Percentiles rank a stretch among this genome's conserved stretches.
Evolutionary conservation across 2,329 filamentous ascomycete genomes (phyloP).

Genomic region (Fusarium clavum): DNA sequence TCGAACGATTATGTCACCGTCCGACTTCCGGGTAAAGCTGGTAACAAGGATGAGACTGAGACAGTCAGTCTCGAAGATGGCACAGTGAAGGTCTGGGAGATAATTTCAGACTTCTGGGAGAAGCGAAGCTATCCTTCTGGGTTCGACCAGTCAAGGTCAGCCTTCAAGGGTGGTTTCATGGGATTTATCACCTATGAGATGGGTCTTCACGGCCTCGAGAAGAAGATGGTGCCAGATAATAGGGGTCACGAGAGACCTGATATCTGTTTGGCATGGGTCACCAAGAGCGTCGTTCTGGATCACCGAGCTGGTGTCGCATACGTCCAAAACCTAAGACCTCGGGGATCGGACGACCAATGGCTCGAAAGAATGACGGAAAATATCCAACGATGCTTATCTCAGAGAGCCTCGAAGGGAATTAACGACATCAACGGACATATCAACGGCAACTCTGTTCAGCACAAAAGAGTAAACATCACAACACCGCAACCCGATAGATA

Average conservation of each 20-base stretch:
- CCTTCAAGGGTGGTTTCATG: constrained; percentile 87
- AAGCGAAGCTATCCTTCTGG: constrained; percentile 44
- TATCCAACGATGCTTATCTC: constrained; percentile 51
- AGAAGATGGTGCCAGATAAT: constrained; percentile 43
- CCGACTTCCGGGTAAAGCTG: constrained; percentile 39
- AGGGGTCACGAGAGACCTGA: constrained; percentile 68
- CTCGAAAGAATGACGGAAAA: constrained; percentile 46
- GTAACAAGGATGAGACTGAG: constrained; percentile 7
- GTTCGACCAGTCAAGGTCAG: constrained; percentile 43
- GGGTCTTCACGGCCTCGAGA: constrained; percentile 64
- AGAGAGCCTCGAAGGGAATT: constrained; percentile 40
- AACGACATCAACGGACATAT: constrained; percentile 16
- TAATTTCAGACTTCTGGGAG: constrained; percentile 60
- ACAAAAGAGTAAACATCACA: constrained; percentile 45
- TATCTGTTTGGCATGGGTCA: constrained; percentile 80
- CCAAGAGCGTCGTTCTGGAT: constrained; percentile 81
- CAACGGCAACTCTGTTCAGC: constrained; percentile 24
- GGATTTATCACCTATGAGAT: constrained; percentile 89
- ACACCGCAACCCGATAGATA: constrained; percentile 65
- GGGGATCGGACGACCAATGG: constrained; percentile 49
- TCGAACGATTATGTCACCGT: constrained; percentile 56
- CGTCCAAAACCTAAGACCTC: constrained; percentile 64
- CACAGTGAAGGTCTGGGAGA: constrained; percentile 60
- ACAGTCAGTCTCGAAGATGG: constrained; percentile 43
- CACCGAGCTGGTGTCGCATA: constrained; percentile 71